Evolutionary conservation across 129 eudicot species (phyloP), one percentile per base, ranked within the genome.

Genomic region (Solidago caesia): DNA sequence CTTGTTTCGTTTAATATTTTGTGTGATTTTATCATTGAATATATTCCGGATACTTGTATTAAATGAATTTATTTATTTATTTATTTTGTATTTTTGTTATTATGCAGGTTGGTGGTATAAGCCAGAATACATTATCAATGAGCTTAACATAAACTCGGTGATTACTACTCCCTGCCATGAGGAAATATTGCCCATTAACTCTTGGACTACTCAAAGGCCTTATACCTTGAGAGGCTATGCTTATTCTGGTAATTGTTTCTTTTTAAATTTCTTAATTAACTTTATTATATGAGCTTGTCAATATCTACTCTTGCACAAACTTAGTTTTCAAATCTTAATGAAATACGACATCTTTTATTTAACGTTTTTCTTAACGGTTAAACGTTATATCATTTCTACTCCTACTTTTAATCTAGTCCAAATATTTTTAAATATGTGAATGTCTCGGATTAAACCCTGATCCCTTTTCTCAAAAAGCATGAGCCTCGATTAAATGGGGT

Each of bases 81-180:
- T 29, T 13, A 21, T 21, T 21, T 21, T 21, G 21, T 21, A 0
- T 21, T 0, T 21, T 0, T 21, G 21, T 21, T n/a, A n/a, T n/a
- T n/a, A 43, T 74, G 65, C 88, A 95, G 99, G 97, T 15, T 95
- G 99, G 99, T 95, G 99, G 99, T 95, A 95, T 53, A 95, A 91
- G 81, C 94, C 92, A 3, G 97, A 95, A 76, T 62, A 87, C 80
- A 87, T 91, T 21, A 95, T 95, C 67, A 95, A 91, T 57, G 99
- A 95, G 86, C 84, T 95, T 45, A 95, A 95, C 83, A 91, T 89
- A 78, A 95, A 95, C 86, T 95, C 99, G 5, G 97, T 87, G 69
- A 95, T 95, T n/a, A 95, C 99, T 41, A 88, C 99, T 0, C 99
- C 99, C 1, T 83, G 96, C 61, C 99, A 95, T 47, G 94, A 91